Evolutionary conservation across 2,329 filamentous ascomycete species (phyloP).

Genomic region (Alternaria longipes): DNA sequence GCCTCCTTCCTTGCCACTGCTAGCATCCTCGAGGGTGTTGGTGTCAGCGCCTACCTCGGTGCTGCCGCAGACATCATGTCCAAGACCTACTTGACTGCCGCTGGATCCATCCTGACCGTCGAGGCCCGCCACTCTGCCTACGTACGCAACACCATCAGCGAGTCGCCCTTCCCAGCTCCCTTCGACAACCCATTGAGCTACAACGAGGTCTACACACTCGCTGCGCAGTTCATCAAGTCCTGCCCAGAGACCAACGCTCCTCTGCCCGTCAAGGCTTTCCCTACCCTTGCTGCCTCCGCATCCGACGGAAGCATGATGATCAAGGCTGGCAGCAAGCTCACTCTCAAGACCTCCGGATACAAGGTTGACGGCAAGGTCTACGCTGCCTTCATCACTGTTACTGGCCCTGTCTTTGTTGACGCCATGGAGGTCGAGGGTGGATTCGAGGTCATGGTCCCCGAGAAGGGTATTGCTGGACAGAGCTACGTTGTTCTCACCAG

Average conservation of each 20-base stretch:
- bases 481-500: slow-evolving; percentile 37
- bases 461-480: slow-evolving; percentile 37
- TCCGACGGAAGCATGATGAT: slow-evolving; percentile 21
- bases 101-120: slow-evolving; percentile 70
- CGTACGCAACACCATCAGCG: slow-evolving; percentile 61
- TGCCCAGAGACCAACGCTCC: slow-evolving; percentile 65
- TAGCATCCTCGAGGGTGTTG: slow-evolving; percentile 65
- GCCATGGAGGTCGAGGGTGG: slow-evolving; percentile 25
- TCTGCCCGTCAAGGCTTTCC: slow-evolving; percentile 70
- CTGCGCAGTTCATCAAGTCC: slow-evolving; percentile 66
- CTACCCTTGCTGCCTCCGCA: slow-evolving; percentile 51
- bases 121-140: slow-evolving; percentile 72
- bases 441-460: slow-evolving; percentile 29
- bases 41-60: slow-evolving; percentile 68
- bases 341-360: slow-evolving; percentile 26
- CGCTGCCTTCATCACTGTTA: slow-evolving; percentile 37
- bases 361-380: slow-evolving; percentile 34
- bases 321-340: slow-evolving; percentile 26
- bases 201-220: slow-evolving; percentile 71
- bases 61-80: slow-evolving; percentile 67
- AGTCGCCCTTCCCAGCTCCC: slow-evolving; percentile 65
- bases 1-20: slow-evolving; percentile 63
- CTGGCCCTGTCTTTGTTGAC: slow-evolving; percentile 32
- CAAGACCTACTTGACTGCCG: slow-evolving; percentile 67
- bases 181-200: slow-evolving; percentile 68